These are phyloP conservation scores for Eucalyptus sideroxylon DNA, from an alignment of 345 rosid species.

Conservation along the genomic window DNA sequence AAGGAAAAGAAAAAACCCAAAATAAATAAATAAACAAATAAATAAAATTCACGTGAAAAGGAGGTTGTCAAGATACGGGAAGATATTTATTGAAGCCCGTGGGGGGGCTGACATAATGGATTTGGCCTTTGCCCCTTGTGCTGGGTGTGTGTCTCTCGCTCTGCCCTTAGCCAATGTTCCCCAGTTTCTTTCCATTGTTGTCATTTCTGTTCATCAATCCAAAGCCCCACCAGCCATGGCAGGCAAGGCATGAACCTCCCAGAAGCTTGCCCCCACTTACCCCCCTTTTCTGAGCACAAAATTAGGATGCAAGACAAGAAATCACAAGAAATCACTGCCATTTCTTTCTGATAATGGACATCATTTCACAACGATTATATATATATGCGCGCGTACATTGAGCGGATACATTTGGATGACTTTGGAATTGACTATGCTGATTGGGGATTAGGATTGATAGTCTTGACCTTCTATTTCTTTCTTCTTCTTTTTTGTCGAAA, in stretches of 20 bases:
- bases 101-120: neutral
- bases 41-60: neutral
- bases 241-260: neutral
- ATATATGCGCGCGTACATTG: rapidly evolving
- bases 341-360: neutral
- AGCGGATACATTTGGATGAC: rapidly evolving
- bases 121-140: neutral
- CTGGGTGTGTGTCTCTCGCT: neutral
- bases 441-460: neutral
- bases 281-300: neutral
- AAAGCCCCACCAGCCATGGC: neutral
- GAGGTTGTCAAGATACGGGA: neutral
- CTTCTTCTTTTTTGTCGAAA: neutral
- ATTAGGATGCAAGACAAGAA: neutral
- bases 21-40: neutral
- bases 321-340: neutral
- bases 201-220: neutral
- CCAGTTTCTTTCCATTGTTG: neutral
- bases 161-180: neutral
- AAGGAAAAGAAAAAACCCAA: neutral
- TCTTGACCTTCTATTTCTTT: neutral
- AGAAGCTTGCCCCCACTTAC: neutral
- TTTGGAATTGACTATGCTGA: neutral
- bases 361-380: neutral
- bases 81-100: neutral